Evolutionary conservation across 306 rosid species (phyloP), one percentile per base, ranked within the genome.

Genomic region (Delonix regia): DNA sequence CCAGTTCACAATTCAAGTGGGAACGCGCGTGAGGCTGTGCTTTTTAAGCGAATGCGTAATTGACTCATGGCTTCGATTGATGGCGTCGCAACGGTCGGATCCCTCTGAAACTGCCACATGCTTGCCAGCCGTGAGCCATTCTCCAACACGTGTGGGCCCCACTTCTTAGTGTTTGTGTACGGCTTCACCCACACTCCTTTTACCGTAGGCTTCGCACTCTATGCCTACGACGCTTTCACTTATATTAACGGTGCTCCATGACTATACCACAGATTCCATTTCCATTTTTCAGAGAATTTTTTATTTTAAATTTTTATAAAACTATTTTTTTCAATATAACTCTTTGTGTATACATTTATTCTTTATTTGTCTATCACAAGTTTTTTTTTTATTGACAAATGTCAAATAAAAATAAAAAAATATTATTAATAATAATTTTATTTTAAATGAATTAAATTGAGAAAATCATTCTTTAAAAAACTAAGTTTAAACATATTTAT

Each of bases 121-220:
- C 79, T 64, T 49, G 85, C 83, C 89, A 83, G 85, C 81, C 52
- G 78, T 36, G 73, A 80, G 52, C 57, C 77, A 48, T 62, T 52
- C 48, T 18, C 57, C 67, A 11, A 2, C 9, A 49, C 33, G 30
- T 14, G 78, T 71, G 78, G 87, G 36, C 19, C 62, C 62, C 60
- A 22, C 62, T 0, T 16, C 30, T 7, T 6, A n/a, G n/a, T 7
- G 33, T 16, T 63, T 9, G 16, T 60, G 33, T 18, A 41, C 41
- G 36, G 45, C 53, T 21, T 1, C 24, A 16, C 24, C 28, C 1
- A n/a, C 30, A 11, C 22, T 36, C 12, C 1, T 4, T 8, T 4
- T 12, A 67, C 75, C 76, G 70, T 74, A 19, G 18, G 47, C 74
- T 45, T 22, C 71, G 4, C 11, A 1, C 48, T 2, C 3, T 25